These are phyloP conservation scores for Saccharata proteae DNA, from an alignment of 2,329 filamentous ascomycete genomes.

Conservation along the genomic window DNA sequence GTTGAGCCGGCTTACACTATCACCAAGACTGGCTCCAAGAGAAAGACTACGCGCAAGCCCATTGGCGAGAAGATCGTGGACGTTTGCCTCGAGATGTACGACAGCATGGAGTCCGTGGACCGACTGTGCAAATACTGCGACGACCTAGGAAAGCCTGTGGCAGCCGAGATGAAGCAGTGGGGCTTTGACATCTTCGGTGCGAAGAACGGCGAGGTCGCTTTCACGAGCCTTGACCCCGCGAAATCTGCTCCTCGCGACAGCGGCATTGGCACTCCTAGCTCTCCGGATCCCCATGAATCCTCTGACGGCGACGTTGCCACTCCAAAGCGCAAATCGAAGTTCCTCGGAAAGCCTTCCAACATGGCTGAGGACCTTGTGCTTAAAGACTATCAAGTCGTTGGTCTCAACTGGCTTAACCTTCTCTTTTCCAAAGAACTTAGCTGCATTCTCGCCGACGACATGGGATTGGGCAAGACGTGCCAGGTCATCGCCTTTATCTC, in stretches of 20 bases:
- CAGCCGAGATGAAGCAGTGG: constrained; percentile 54
- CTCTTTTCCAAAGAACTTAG: constrained; percentile 70
- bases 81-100: constrained; percentile 59
- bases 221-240: constrained; percentile 40
- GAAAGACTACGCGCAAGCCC: constrained; percentile 25
- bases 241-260: constrained; percentile 43
- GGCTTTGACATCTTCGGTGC: constrained; percentile 52
- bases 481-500: constrained; percentile 90
- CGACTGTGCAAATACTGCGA: constrained; percentile 68
- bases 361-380: constrained; percentile 68
- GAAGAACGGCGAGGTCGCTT: constrained; percentile 49
- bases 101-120: constrained; percentile 72
- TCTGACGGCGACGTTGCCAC: constrained; percentile 34
- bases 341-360: constrained; percentile 57
- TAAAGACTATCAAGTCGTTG: constrained; percentile 90
- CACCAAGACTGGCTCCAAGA: constrained; percentile 29
- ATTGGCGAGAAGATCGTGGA: constrained; percentile 58
- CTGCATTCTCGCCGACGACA: constrained; percentile 91
- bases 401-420: constrained; percentile 85
- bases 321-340: constrained; percentile 22
- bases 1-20: constrained; percentile 13
- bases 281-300: constrained; percentile 25
- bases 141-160: constrained; percentile 53
- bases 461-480: constrained; percentile 91
- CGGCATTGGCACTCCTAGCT: constrained; percentile 52